These are phyloP conservation scores for Paramecium pentaurelia DNA, from an alignment of 73 alveolate genomes.

Conservation along the genomic window DNA sequence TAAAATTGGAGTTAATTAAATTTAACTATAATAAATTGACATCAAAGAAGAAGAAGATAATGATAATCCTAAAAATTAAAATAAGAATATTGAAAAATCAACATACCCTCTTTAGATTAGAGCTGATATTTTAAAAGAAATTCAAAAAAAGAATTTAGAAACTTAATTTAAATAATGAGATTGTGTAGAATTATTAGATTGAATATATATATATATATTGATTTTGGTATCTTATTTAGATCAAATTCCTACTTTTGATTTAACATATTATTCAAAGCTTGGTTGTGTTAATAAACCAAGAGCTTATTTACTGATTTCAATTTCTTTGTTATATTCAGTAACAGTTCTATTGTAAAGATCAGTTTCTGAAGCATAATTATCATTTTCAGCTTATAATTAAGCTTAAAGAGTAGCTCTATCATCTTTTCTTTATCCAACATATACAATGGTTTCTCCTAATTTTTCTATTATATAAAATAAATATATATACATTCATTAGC, in stretches of 20 bases:
- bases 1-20: not conserved
- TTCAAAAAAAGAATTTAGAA: not conserved
- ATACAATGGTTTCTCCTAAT: not conserved
- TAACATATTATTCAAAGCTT: constrained; percentile 21
- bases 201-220: not conserved
- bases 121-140: not conserved
- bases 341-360: constrained; percentile 27
- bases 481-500: constrained; percentile 5
- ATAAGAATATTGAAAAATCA: not conserved
- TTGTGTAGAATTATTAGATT: not conserved
- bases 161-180: not conserved
- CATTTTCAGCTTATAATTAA: constrained; percentile 39
- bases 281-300: not conserved
- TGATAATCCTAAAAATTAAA: not conserved
- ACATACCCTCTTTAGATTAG: not conserved
- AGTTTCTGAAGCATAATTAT: constrained; percentile 43
- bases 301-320: not conserved
- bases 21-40: not conserved
- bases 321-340: constrained; percentile 22
- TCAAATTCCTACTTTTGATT: constrained; percentile 45
- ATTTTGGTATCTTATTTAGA: not conserved
- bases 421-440: not conserved
- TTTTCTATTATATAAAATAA: not conserved
- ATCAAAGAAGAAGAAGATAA: not conserved
- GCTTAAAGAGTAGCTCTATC: constrained; percentile 10